Percentiles rank a stretch among this genome's conserved stretches.
Conservation (phyloP, 208 protist species). For the Leptomonas pyrrhocoris region DNA sequence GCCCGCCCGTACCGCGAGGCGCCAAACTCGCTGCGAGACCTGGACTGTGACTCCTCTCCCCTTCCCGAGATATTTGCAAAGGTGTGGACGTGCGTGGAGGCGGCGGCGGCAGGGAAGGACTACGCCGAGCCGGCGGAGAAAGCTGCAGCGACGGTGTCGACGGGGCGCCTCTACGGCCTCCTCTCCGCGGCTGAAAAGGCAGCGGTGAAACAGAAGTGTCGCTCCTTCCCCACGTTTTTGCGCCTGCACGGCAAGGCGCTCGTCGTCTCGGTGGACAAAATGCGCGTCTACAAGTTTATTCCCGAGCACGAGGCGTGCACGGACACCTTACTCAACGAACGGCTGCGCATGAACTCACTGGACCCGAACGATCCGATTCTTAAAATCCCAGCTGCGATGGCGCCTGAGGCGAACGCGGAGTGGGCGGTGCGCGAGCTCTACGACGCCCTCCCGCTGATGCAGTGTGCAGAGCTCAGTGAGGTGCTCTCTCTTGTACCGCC, state of each 20-base stretch:
- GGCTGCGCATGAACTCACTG: conserved; percentile 52
- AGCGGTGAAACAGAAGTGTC: conserved; percentile 58
- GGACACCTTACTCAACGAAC: conserved; percentile 75
- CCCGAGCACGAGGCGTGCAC: conserved; percentile 79
- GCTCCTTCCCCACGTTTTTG: conserved; percentile 83
- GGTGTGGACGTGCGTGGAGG: conserved; percentile 49
- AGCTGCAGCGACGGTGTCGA: conserved; percentile 62
- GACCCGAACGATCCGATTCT: conserved; percentile 71
- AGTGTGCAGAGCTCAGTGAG: conserved; percentile 80
- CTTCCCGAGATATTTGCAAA: conserved; percentile 63
- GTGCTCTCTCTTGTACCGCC: conserved; percentile 74
- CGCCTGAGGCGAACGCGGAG: conserved; percentile 59
- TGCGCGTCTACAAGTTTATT: conserved; percentile 71
- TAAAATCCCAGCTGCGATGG: conserved; percentile 65
- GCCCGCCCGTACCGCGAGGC: conserved; percentile 74
- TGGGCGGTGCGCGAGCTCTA: conserved; percentile 85
- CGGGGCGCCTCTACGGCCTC: conserved; percentile 58
- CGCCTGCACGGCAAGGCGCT: conserved; percentile 78
- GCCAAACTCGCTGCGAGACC: conserved; percentile 74
- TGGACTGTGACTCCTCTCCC: conserved; percentile 50
- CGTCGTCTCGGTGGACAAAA: conserved; percentile 75
- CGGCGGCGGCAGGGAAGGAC: conserved; percentile 62
- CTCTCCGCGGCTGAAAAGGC: conserved; percentile 62
- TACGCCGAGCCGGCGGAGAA: conserved; percentile 53
- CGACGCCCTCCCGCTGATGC: conserved; percentile 82